These are phyloP conservation scores for Solanum dulcamara DNA, from an alignment of 257 asterid genomes.

Conservation along the genomic window DNA sequence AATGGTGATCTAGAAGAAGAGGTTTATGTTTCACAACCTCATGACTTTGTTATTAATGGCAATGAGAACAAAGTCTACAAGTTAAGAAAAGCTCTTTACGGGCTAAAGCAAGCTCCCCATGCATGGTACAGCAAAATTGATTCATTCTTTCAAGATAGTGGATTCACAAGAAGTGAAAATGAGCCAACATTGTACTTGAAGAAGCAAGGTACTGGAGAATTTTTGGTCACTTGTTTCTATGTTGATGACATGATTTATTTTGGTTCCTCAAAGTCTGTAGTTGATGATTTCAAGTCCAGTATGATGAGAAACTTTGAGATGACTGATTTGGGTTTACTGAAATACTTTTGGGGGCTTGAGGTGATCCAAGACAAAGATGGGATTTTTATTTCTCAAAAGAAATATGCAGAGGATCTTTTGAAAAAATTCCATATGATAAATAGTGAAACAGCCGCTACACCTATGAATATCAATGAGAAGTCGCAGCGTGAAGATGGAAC, in stretches of 20 bases:
- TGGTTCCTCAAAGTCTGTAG: neutral
- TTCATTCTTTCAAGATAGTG: neutral
- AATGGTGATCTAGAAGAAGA: too few relatives aligned
- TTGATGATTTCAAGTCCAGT: neutral
- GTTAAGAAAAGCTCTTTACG: neutral
- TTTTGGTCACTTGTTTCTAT: neutral
- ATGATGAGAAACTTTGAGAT: neutral
- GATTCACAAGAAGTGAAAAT: neutral
- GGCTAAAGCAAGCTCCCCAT: neutral
- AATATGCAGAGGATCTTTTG: neutral
- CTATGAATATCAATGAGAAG: neutral
- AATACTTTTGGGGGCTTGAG: neutral
- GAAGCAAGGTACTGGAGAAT: neutral
- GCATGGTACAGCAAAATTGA: neutral
- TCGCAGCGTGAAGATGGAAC: too few relatives aligned
- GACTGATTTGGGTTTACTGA: neutral
- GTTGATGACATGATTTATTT: neutral
- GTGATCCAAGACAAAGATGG: neutral
- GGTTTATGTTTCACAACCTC: too few relatives aligned
- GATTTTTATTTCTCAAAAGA: neutral
- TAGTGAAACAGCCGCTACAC: neutral
- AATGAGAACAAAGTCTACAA: too few relatives aligned
- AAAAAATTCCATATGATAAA: neutral
- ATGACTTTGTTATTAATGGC: too few relatives aligned
- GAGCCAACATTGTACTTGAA: slow-evolving; percentile 1